Percentiles rank a stretch among this genome's conserved stretches.
These are phyloP conservation scores for Eucalyptus paniculata DNA, from an alignment of 345 rosid species.

Conservation along the genomic window DNA sequence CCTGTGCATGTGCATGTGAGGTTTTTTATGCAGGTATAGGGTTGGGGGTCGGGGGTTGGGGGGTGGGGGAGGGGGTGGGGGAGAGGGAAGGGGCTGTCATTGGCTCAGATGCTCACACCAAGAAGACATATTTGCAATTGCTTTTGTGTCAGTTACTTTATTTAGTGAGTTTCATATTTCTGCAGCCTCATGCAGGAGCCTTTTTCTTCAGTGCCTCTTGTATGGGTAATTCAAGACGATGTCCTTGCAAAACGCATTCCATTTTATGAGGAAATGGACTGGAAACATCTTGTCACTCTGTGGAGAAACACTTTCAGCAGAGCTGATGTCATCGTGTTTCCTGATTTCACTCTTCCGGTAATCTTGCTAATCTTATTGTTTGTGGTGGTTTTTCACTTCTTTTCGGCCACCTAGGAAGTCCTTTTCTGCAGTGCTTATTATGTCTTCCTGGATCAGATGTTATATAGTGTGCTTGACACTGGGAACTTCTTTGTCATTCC, in stretches of 20 bases:
- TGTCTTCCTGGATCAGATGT: conserved; percentile 53
- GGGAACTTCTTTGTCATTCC: conserved; percentile 96
- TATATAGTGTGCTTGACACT: conserved; percentile 81
- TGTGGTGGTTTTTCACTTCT: not conserved
- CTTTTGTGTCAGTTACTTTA: conserved; percentile 18
- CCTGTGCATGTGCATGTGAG: not conserved
- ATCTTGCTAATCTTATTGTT: not conserved
- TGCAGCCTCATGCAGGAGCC: conserved; percentile 99
- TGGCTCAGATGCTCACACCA: not conserved
- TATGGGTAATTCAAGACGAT: conserved; percentile 95
- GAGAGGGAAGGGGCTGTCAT: not conserved
- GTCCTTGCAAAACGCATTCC: conserved; percentile 69
- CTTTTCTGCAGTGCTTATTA: conserved; percentile 13
- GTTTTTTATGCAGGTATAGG: not conserved
- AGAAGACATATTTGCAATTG: not conserved
- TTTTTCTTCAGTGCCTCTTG: conserved; percentile 72
- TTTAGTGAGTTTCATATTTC: conserved; percentile 45
- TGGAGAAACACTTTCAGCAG: conserved; percentile 79
- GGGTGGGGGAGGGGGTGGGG: not conserved
- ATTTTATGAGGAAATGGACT: conserved; percentile 48
- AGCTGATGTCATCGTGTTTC: conserved; percentile 67
- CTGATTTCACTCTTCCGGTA: conserved; percentile 85
- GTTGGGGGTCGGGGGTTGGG: not conserved
- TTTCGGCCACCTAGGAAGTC: not conserved
- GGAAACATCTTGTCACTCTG: conserved; percentile 43